Conservation (phyloP, 345 rosid species). For the Hibiscus trionum region DNA sequence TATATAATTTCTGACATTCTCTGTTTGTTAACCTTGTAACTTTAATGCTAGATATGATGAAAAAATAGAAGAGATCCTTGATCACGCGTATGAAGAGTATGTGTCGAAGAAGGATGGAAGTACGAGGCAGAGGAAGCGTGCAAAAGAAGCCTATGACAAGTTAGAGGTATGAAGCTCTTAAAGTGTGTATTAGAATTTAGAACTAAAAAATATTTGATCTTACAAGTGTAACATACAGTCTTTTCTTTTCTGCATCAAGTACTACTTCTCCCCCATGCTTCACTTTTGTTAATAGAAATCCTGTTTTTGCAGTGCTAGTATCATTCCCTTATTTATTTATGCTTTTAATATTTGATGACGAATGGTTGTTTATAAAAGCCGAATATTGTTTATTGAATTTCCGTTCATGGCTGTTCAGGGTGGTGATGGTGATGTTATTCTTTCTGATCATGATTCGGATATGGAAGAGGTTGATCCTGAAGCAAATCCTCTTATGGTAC, state of each 20-base stretch:
- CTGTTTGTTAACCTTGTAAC: constrained; percentile 5
- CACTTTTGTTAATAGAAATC: neutral
- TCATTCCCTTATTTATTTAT: neutral
- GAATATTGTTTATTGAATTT: neutral
- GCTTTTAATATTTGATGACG: neutral
- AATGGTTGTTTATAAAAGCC: neutral
- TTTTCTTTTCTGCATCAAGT: neutral
- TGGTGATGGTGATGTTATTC: constrained; percentile 34
- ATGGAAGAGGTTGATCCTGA: constrained; percentile 32
- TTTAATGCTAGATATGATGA: constrained; percentile 56
- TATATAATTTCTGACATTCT: constrained; percentile 6
- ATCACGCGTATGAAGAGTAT: constrained; percentile 64
- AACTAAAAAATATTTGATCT: neutral
- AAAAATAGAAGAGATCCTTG: constrained; percentile 67
- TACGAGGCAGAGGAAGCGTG: constrained; percentile 72
- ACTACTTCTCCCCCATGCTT: neutral
- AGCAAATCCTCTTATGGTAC: constrained; percentile 74
- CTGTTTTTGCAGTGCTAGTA: neutral
- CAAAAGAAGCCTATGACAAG: constrained; percentile 54
- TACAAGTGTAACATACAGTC: neutral
- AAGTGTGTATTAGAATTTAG: neutral
- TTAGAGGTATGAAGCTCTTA: constrained; percentile 43
- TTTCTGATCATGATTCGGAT: constrained; percentile 57
- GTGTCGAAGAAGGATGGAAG: constrained; percentile 66
- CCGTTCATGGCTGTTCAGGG: constrained; percentile 35